Conservation (phyloP, 768 basidiomycete genomes). For the Hemileccinum rubropunctum region DNA sequence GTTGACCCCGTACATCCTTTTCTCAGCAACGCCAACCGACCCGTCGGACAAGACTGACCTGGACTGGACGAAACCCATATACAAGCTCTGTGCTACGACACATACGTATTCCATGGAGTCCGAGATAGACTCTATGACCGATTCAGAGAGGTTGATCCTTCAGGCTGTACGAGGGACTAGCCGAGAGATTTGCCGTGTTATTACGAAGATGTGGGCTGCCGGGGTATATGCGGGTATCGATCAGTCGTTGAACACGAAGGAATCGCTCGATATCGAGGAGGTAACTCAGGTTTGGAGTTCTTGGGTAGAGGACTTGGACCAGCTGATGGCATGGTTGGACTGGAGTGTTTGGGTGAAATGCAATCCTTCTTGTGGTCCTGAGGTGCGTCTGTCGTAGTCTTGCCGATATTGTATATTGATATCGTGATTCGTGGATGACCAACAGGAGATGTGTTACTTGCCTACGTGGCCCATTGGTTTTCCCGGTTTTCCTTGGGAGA, state of each 20-base stretch:
- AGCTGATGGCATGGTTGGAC: conserved; percentile 48
- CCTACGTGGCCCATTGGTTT: conserved; percentile 4
- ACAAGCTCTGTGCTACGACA: conserved; percentile 27
- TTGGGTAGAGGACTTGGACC: conserved; percentile 29
- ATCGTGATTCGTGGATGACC: not conserved
- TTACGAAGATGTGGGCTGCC: conserved; percentile 46
- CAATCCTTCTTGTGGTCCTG: conserved; percentile 41
- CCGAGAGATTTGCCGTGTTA: conserved; percentile 44
- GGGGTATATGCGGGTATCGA: conserved; percentile 28
- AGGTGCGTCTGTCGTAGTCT: conserved; percentile 29
- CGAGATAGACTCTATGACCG: conserved; percentile 15
- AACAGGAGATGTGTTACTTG: conserved; percentile 2
- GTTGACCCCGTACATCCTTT: conserved; percentile 28
- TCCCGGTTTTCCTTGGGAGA: not conserved
- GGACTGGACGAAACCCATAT: conserved; percentile 31
- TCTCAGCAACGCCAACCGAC: conserved; percentile 4
- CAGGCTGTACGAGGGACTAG: conserved; percentile 31
- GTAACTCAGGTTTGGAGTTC: conserved; percentile 8
- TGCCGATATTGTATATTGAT: not conserved
- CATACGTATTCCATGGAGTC: conserved; percentile 18
- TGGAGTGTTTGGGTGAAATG: conserved; percentile 52
- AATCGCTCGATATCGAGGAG: not conserved
- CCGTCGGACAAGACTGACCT: too few species aligned
- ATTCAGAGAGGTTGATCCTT: conserved; percentile 29
- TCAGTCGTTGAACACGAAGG: conserved; percentile 3